Evolutionary conservation across 306 rosid genomes (phyloP), one percentile per base, ranked within the genome.

Genomic region (Sphenostylis stenocarpa): DNA sequence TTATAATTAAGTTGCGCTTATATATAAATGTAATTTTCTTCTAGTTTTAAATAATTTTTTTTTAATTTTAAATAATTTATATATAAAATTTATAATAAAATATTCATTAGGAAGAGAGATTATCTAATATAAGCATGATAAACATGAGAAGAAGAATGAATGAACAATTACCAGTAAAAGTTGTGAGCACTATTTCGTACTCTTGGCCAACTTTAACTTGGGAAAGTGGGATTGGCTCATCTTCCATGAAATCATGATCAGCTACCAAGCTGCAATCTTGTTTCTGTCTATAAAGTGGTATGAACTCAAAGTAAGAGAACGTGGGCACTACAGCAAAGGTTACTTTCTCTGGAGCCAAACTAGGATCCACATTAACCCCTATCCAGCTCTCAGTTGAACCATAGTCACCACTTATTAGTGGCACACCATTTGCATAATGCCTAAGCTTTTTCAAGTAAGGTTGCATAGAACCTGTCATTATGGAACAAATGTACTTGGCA

Each of bases 361-460:
- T 61, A 13, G 98, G 96, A 67, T 95, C 97, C 83, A 92, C 82
- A 70, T 92, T 95, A 45, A 88, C 92, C 67, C 98, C 98, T 29
- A 95, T 95, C 98, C 98, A 95, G 44, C 98, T 89, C 91, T 95
- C 98, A n/a, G 97, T 95, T 10, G 98, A 95, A 2, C 98, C 98
- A 83, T 95, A 95, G 3, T 90, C 98, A 57, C 88, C 98, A 81
- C 97, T 88, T 29, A 95, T 82, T 24, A 95, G 80, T 9, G 96
- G 87, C 81, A 95, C 70, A 17, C 84, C 91, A 74, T 86, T 84
- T 6, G 91, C 93, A 47, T 89, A 95, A 77, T 82, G 96, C 74
- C 96, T 85, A 17, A 95, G 79, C 34, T 89, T 95, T 23, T 84
- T 89, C 89, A 89, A 24, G 44, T 92, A 95, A 1, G 90, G 97